Percentiles rank a stretch among this genome's conserved stretches.
Conservation (phyloP, 2,329 filamentous ascomycete genomes). For the Talaromyces rugulosus region DNA sequence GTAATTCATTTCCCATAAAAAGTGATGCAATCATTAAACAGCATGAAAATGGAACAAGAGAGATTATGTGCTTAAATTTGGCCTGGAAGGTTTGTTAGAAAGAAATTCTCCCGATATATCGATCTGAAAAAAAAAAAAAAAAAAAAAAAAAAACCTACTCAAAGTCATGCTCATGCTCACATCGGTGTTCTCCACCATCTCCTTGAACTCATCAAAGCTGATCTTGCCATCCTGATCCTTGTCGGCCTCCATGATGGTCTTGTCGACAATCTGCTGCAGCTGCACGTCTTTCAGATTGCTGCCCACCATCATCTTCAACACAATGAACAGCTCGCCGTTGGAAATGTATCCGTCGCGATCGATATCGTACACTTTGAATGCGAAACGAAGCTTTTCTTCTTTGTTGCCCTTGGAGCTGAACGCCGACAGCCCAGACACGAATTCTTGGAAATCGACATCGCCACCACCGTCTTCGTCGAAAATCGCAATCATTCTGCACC, state of each 20-base stretch:
- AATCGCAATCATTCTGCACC: constrained; percentile 87
- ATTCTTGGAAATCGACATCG: constrained; percentile 98
- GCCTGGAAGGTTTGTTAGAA: neutral
- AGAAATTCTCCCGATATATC: neutral
- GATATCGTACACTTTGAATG: constrained; percentile 99
- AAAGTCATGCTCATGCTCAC: constrained; percentile 65
- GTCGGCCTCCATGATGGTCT: constrained; percentile 99
- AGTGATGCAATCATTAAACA: neutral
- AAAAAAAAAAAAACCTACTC: constrained; percentile 42
- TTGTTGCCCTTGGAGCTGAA: constrained; percentile 99
- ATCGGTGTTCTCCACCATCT: constrained; percentile 96
- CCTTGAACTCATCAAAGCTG: constrained; percentile 97
- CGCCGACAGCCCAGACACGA: constrained; percentile 88
- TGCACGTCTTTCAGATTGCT: constrained; percentile 99
- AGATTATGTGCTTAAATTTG: neutral
- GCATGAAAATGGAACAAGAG: neutral
- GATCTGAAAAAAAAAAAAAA: constrained; percentile 9
- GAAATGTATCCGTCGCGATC: constrained; percentile 98
- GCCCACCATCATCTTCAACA: constrained; percentile 99
- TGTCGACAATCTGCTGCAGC: constrained; percentile 97
- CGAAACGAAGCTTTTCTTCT: constrained; percentile 95
- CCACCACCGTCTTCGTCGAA: constrained; percentile 98
- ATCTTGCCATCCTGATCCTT: constrained; percentile 95
- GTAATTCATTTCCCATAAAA: neutral
- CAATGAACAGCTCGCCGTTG: constrained; percentile 98